These are phyloP conservation scores for Colletotrichum sp. DNA, from an alignment of 2,329 filamentous ascomycete species.

Conservation along the genomic window DNA sequence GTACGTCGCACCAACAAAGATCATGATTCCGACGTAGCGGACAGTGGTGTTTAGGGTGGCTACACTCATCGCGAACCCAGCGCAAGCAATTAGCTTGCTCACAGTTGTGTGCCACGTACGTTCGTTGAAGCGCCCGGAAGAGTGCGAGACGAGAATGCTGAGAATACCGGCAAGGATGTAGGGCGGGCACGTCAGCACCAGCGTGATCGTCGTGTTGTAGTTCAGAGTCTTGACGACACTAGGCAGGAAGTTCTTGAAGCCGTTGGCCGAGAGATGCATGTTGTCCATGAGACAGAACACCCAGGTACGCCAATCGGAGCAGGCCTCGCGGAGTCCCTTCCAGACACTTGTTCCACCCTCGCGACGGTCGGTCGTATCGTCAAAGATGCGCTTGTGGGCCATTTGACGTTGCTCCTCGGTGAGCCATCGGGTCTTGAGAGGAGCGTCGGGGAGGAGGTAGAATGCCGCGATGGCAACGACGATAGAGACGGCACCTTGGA, in stretches of 20 bases:
- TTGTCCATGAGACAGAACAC: constrained; percentile 57
- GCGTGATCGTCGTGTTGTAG: constrained; percentile 46
- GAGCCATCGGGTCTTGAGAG: constrained; percentile 41
- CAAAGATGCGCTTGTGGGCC: constrained; percentile 36
- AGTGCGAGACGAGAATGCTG: constrained; percentile 41
- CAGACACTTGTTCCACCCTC: constrained; percentile 40
- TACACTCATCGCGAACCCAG: constrained; percentile 28
- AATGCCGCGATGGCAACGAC: constrained; percentile 36
- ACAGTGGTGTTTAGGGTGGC: constrained; percentile 25
- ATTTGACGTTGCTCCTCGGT: constrained; percentile 46
- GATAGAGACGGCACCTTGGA: constrained; percentile 43
- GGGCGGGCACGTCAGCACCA: constrained; percentile 52
- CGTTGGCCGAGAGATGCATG: constrained; percentile 53
- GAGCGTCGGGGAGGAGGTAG: constrained; percentile 44
- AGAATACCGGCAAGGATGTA: constrained; percentile 44
- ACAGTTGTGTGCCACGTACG: constrained; percentile 52
- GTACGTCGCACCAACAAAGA: constrained; percentile 36
- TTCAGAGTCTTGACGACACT: constrained; percentile 46
- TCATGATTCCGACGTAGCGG: constrained; percentile 32
- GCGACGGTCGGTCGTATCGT: constrained; percentile 35
- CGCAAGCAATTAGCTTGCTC: constrained; percentile 44
- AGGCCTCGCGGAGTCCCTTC: constrained; percentile 48
- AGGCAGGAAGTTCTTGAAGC: constrained; percentile 42
- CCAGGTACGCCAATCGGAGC: constrained; percentile 51
- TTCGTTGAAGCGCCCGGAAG: constrained; percentile 51